phyloP scores from a whole-genome alignment of 129 eudicot genomes.

The Helianthus annuus region DNA sequence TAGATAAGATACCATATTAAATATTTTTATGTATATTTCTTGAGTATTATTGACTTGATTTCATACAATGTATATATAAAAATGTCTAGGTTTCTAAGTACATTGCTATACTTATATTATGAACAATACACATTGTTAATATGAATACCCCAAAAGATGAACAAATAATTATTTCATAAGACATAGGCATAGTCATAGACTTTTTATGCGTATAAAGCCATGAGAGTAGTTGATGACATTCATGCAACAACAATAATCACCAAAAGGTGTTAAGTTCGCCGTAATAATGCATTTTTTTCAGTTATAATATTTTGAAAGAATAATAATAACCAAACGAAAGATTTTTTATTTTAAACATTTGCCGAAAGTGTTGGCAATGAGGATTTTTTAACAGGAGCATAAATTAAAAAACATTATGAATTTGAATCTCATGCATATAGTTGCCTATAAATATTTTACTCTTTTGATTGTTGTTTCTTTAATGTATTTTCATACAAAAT shows the following conservation, averaged over 20 bases:
- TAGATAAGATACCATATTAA: background rate
- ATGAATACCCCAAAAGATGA: background rate
- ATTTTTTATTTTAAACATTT: background rate
- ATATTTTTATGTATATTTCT: no score
- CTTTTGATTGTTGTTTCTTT: no score
- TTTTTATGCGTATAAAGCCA: conserved; percentile 27
- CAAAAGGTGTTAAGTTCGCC: conserved; percentile 24
- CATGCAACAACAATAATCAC: conserved; percentile 10
- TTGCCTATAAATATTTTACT: no score
- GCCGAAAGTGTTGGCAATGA: background rate
- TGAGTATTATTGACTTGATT: no score
- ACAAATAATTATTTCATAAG: background rate
- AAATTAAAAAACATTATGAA: background rate
- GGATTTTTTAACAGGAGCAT: background rate
- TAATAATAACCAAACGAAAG: no score
- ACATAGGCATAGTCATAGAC: background rate
- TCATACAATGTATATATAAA: background rate
- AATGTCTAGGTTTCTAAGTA: background rate
- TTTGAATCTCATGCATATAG: background rate
- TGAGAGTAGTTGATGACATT: conserved; percentile 30
- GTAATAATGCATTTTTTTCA: background rate
- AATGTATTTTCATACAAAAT: no score
- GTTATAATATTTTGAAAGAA: background rate
- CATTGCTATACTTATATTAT: no score
- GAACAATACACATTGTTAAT: background rate